phyloP scores from a whole-genome alignment of 495 filamentous ascomycete genomes.

The Polyplosphaeria fusca region DNA sequence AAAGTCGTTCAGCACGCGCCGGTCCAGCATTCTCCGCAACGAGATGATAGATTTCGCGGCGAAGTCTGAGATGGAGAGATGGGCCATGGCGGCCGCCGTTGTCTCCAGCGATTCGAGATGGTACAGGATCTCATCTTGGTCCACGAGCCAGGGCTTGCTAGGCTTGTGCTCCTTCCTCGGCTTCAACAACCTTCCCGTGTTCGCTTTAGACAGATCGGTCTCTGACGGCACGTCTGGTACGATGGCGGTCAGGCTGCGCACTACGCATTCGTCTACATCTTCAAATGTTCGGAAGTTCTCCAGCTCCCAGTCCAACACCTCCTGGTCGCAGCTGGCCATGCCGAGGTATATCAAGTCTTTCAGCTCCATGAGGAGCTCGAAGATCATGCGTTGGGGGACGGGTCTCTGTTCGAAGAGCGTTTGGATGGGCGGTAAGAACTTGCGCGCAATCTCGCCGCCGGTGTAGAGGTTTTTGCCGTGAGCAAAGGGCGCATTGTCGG shows the following conservation, averaged over 20 bases:
- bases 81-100: slow-evolving; percentile 11
- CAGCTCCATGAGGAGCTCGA: slow-evolving; percentile 25
- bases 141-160: background rate
- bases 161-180: background rate
- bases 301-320: slow-evolving; percentile 19
- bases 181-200: background rate
- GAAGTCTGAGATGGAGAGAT: slow-evolving; percentile 17
- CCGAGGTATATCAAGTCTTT: slow-evolving; percentile 22
- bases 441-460: slow-evolving; percentile 23
- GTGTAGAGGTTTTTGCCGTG: slow-evolving; percentile 25
- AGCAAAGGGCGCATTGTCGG: slow-evolving; percentile 23
- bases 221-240: background rate
- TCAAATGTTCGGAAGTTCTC: slow-evolving; percentile 10
- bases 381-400: slow-evolving; percentile 22
- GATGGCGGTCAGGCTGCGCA: background rate
- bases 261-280: slow-evolving; percentile 13
- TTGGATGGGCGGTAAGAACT: slow-evolving; percentile 19
- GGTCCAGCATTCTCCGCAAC: slow-evolving; percentile 13
- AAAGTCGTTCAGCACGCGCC: slow-evolving; percentile 6
- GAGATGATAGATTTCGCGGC: slow-evolving; percentile 20
- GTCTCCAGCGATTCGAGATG: slow-evolving; percentile 24
- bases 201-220: background rate
- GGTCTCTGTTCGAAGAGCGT: slow-evolving; percentile 17
- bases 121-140: slow-evolving; percentile 9
- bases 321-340: slow-evolving; percentile 8